A percentile compares a stretch with the other conserved stretches of the same genome.
phyloP scores from a whole-genome alignment of 2,329 filamentous ascomycete genomes.

The Fusarium subtropicale region DNA sequence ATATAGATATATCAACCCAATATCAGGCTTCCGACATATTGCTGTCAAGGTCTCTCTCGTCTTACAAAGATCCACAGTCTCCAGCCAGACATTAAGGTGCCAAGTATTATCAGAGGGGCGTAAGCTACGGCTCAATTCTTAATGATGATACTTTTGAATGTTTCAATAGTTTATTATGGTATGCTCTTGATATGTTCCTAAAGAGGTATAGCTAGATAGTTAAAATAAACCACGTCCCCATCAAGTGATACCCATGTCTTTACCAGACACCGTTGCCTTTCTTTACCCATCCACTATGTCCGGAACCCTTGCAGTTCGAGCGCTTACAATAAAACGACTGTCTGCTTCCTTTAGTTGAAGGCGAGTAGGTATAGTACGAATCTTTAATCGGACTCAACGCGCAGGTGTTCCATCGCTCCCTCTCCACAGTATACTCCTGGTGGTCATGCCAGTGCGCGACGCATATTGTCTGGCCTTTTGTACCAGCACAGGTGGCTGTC shows the following conservation, averaged over 20 bases:
- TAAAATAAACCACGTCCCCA: no score
- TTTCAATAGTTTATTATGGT: no score
- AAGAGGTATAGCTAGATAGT: no score
- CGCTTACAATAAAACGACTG: background rate
- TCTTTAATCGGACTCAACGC: background rate
- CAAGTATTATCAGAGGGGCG: no score
- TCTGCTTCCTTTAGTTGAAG: background rate
- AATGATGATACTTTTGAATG: accelerated
- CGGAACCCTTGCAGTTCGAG: background rate
- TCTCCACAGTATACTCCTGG: background rate
- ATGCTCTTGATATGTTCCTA: accelerated
- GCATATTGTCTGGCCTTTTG: background rate
- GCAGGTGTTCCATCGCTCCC: background rate
- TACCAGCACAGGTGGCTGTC: background rate
- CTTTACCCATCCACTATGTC: background rate
- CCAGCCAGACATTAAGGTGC: no score
- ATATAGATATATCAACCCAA: no score
- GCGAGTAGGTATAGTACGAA: background rate
- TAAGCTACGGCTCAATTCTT: no score
- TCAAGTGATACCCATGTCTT: background rate
- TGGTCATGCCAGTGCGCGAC: background rate
- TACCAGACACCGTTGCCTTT: background rate
- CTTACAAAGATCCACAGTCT: no score
- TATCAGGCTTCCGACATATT: no score
- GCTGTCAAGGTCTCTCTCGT: no score